phyloP scores from a whole-genome alignment of 1,284 basidiomycete species.

The Melampsora americana region DNA sequence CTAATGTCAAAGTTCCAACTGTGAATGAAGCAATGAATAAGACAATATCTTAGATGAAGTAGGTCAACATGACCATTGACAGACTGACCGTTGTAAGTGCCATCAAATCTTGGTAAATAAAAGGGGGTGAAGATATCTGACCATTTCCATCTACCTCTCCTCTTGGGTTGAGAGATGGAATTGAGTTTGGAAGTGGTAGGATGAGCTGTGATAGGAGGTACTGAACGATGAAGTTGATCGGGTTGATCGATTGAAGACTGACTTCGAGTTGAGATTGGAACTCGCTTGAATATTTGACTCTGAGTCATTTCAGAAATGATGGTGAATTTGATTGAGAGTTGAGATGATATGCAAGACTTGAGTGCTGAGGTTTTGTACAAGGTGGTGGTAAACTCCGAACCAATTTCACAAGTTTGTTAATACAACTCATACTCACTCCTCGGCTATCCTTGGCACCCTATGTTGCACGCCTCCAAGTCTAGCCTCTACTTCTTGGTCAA shows the following conservation, averaged over 20 bases:
- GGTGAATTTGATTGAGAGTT: no score
- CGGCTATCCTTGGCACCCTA: no score
- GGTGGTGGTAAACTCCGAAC: no score
- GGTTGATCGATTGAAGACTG: neutral
- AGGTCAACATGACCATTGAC: neutral
- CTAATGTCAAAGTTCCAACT: constrained; percentile 37
- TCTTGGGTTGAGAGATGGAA: neutral
- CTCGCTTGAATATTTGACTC: neutral
- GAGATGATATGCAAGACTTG: no score
- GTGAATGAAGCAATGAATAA: neutral
- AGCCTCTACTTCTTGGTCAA: no score
- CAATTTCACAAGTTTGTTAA: no score
- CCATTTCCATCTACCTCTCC: constrained; percentile 22
- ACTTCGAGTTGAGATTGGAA: neutral
- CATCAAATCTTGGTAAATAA: constrained; percentile 26
- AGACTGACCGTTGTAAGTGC: constrained; percentile 27
- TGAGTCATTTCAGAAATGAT: no score
- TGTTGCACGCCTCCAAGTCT: no score
- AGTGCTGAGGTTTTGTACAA: no score
- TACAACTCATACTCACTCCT: no score
- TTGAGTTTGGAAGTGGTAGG: neutral
- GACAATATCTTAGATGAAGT: neutral
- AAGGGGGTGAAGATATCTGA: constrained; percentile 9
- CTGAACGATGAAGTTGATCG: neutral
- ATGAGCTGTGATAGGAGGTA: neutral